Percentiles rank a stretch among this genome's conserved stretches.
Conservation (phyloP, 1,139 yeast species). For the Hansenula sp. region DNA sequence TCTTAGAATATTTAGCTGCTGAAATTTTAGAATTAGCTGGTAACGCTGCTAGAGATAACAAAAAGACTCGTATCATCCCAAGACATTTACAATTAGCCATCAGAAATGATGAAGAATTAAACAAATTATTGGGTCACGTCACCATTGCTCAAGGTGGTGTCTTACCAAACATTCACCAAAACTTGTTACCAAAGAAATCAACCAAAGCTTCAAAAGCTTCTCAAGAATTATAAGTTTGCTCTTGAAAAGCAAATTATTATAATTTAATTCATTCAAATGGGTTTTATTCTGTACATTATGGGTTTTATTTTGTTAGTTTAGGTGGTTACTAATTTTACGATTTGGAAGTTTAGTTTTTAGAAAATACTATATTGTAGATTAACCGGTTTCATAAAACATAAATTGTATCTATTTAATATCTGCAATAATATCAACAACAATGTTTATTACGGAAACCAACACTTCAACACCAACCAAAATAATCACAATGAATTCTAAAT, state of each 20-base stretch:
- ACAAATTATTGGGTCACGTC: constrained; percentile 90
- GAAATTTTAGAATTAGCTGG: constrained; percentile 98
- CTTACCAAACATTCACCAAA: constrained; percentile 95
- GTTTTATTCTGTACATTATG: constrained; percentile 25
- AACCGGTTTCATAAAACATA: too few relatives aligned
- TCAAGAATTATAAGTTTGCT: constrained; percentile 65
- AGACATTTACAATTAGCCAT: constrained; percentile 98
- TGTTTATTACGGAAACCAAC: constrained; percentile 78
- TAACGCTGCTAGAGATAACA: constrained; percentile 98
- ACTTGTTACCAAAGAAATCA: constrained; percentile 94
- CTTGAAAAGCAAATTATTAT: background rate
- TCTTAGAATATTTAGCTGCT: constrained; percentile 92
- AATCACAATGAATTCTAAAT: constrained; percentile 87
- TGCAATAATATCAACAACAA: constrained; percentile 39
- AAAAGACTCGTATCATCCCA: constrained; percentile 97
- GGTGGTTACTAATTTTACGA: constrained; percentile 26
- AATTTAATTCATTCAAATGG: constrained; percentile 25
- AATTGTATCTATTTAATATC: constrained; percentile 14
- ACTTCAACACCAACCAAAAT: constrained; percentile 93
- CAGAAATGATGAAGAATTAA: constrained; percentile 97
- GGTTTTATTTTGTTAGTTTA: constrained; percentile 23
- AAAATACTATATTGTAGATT: background rate
- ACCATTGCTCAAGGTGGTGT: constrained; percentile 99
- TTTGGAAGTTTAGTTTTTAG: constrained; percentile 12
- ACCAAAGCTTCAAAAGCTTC: constrained; percentile 76